Base-by-base conservation (phyloP, 345 rosid genomes). In the Erodium maritimum region DNA sequence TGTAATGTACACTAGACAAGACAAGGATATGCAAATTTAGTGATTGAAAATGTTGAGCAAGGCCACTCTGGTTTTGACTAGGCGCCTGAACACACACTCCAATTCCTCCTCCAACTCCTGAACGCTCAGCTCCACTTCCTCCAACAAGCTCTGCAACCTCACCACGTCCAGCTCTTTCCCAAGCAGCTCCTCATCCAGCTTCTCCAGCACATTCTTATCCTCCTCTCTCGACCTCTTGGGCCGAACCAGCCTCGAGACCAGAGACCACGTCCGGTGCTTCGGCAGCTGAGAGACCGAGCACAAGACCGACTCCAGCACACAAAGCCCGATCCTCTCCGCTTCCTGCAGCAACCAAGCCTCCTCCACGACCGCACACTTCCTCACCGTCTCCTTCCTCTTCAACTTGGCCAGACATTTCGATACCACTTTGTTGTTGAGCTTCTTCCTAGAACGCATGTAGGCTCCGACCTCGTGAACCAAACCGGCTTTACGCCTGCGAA, bases 51-150 rank as follows among this genome's bases (percentile, higher is more conserved):
- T 68, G 24, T 73, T 79, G 51, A 84, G 83, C 67, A 81, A n/a
- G 5, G 73, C 73, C 19, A 63, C 87, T 66, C 81, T 75, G 48
- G 67, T 66, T 64, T 78, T 81, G 21, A 81, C 75, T 64, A 77
- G 50, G 17, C 67, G 60, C 59, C 63, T 73, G 10, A 62, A 70
- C 16, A 73, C 46, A 53, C 65, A 61, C 7, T 79, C 78, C 57
- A 66, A 37, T 23, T 69, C 75, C 24, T 72, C 74, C 64, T 77
- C 77, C 45, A 75, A 71, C 67, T 73, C 71, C 62, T 70, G 74
- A 63, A 79, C 65, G 73, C 72, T 66, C 18, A 60, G 19, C 56
- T 73, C 80, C 61, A 78, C 19, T 46, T 37, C 69, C 64, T 71
- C 77, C 37, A 72, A 58, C 51, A 69, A 57, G 1, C 59, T 65